phyloP scores from a whole-genome alignment of 257 asterid species.

The Lycium ferocissimum region DNA sequence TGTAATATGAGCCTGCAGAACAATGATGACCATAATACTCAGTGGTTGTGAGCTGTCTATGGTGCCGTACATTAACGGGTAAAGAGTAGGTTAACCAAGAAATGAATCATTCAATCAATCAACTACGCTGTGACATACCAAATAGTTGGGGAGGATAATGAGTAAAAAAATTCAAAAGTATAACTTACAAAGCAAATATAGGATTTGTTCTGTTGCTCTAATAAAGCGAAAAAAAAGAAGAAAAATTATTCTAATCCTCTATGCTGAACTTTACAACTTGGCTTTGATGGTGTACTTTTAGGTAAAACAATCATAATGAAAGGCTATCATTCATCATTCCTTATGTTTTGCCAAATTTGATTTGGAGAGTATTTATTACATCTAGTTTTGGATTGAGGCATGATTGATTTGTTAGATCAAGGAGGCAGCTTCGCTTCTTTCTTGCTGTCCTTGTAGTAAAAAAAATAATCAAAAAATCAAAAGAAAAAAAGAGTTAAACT shows the following conservation, averaged over 20 bases:
- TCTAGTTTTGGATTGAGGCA: background rate
- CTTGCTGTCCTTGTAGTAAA: background rate
- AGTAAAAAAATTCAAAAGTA: background rate
- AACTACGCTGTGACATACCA: background rate
- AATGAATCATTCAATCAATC: background rate
- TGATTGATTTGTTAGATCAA: background rate
- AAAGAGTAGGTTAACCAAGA: slow-evolving; percentile 19
- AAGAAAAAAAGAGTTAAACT: background rate
- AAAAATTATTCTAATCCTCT: background rate
- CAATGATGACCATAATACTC: background rate
- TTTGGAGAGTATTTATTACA: background rate
- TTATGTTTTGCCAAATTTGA: slow-evolving; percentile 2
- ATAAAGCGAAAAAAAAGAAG: background rate
- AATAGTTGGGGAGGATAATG: slow-evolving; percentile 19
- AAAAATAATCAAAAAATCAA: too few relatives aligned
- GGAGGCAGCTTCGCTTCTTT: slow-evolving; percentile 16
- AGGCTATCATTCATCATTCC: background rate
- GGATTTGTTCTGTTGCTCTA: background rate
- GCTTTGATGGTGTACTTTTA: background rate
- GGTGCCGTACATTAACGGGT: background rate
- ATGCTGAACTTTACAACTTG: background rate
- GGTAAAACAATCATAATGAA: background rate
- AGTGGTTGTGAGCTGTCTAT: slow-evolving; percentile 1
- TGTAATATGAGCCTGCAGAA: background rate
- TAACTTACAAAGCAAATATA: background rate